Percentiles rank a stretch among this genome's conserved stretches.
phyloP scores from a whole-genome alignment of 192 early-diverging fungal genomes.

The Lobosporangium transversale region DNA sequence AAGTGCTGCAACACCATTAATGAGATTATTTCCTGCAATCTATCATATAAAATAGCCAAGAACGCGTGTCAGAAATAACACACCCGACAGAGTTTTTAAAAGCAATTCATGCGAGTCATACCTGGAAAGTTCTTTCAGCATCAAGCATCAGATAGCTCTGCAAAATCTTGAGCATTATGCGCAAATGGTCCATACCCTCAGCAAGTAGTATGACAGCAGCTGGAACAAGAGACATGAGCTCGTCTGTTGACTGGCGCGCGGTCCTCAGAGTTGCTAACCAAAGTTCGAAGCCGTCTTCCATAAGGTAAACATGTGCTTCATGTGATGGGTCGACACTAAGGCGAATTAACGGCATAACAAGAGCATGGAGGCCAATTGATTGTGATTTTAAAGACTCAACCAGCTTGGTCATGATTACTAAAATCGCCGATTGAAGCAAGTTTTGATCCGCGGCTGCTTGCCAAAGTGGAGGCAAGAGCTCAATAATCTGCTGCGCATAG shows the following conservation, averaged over 20 bases:
- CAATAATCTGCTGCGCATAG: constrained; percentile 75
- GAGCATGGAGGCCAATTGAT: constrained; percentile 74
- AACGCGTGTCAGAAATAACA: background rate
- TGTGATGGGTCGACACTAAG: constrained; percentile 76
- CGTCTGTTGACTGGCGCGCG: constrained; percentile 58
- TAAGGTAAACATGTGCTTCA: constrained; percentile 80
- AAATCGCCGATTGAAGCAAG: constrained; percentile 82
- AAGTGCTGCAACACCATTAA: constrained; percentile 55
- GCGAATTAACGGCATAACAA: constrained; percentile 80
- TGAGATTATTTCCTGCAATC: constrained; percentile 52
- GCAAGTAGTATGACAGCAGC: constrained; percentile 71
- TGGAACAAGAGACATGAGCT: constrained; percentile 71
- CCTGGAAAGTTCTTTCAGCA: constrained; percentile 65
- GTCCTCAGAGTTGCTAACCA: constrained; percentile 88
- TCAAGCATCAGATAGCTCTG: constrained; percentile 85
- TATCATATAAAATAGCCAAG: constrained; percentile 5
- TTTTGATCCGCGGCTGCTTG: constrained; percentile 76
- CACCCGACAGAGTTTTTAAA: background rate
- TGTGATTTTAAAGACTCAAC: constrained; percentile 74
- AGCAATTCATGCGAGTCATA: constrained; percentile 23
- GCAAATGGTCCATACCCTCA: constrained; percentile 78
- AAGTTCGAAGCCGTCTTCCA: constrained; percentile 92
- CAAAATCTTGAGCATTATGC: constrained; percentile 81
- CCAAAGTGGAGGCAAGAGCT: constrained; percentile 86
- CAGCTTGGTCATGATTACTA: constrained; percentile 82